Evolutionary conservation across 805 yeast species (phyloP).

Genomic region (Tanozyma kutaoensis): DNA sequence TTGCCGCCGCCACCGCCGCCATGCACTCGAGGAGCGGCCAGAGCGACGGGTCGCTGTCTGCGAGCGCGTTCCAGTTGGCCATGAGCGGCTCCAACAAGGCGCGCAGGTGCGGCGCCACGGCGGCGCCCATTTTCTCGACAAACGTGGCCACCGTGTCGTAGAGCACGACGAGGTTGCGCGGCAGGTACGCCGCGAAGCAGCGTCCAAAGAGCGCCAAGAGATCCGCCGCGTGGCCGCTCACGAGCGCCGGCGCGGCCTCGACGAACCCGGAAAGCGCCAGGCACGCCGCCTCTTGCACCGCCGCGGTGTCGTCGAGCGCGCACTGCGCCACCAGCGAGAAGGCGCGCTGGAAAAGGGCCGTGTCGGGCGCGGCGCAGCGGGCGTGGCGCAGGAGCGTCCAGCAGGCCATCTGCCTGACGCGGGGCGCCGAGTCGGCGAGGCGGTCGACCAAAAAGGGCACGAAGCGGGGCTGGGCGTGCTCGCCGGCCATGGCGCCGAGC

Average conservation of each 20-base stretch:
- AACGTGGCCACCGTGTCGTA: conserved; percentile 89
- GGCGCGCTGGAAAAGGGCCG: conserved; percentile 63
- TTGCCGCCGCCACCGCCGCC: conserved; percentile 78
- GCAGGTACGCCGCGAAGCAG: conserved; percentile 70
- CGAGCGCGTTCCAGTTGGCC: conserved; percentile 61
- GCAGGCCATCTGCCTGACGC: conserved; percentile 87
- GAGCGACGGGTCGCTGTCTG: conserved; percentile 70
- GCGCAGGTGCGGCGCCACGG: conserved; percentile 39
- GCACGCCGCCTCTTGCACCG: conserved; percentile 93
- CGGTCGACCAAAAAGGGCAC: conserved; percentile 80
- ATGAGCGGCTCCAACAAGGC: conserved; percentile 70
- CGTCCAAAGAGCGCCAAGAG: conserved; percentile 55
- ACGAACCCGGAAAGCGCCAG: conserved; percentile 75
- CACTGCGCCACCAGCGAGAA: conserved; percentile 64
- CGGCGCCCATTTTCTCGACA: conserved; percentile 60
- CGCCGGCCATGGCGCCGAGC: conserved; percentile 73
- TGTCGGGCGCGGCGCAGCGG: conserved; percentile 45
- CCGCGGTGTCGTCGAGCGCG: conserved; percentile 71
- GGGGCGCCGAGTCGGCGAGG: conserved; percentile 59
- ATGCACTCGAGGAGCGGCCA: conserved; percentile 92
- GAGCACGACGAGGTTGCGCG: conserved; percentile 65
- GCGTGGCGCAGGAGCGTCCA: conserved; percentile 90
- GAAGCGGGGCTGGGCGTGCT: conserved; percentile 46
- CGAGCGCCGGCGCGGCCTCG: conserved; percentile 56
- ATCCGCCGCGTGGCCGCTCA: conserved; percentile 52